phyloP scores from a whole-genome alignment of 1,139 yeast species.

The Hemisphaericaspora xylanilytica region DNA sequence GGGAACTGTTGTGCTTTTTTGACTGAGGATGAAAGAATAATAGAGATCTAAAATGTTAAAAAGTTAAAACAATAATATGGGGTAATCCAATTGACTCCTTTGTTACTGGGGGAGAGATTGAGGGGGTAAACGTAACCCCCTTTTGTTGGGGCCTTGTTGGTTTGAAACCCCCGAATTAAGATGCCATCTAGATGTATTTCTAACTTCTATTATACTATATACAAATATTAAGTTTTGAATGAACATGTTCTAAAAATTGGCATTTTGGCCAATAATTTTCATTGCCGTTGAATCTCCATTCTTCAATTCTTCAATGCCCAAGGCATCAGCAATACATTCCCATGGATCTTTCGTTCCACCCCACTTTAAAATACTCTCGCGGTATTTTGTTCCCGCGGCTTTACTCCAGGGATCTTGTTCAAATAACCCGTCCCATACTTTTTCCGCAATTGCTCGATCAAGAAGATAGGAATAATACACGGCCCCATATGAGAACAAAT shows the following conservation, averaged over 20 bases:
- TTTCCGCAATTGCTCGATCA: constrained; percentile 90
- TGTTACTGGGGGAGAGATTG: too few relatives aligned
- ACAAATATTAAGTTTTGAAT: too few relatives aligned
- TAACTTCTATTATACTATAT: neutral
- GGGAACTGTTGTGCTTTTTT: too few relatives aligned
- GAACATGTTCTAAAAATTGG: constrained; percentile 7
- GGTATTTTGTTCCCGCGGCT: constrained; percentile 72
- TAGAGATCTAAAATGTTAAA: too few relatives aligned
- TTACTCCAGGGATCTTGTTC: constrained; percentile 65
- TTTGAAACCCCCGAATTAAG: neutral
- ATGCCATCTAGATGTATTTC: neutral
- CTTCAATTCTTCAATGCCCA: constrained; percentile 57
- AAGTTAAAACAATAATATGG: too few relatives aligned
- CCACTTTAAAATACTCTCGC: constrained; percentile 74
- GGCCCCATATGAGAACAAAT: constrained; percentile 89
- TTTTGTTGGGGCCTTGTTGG: too few relatives aligned
- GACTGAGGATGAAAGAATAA: too few relatives aligned
- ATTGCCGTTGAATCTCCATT: constrained; percentile 75
- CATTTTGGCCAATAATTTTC: constrained; percentile 50
- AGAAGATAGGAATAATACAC: constrained; percentile 89
- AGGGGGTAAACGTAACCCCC: too few relatives aligned
- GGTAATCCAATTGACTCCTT: too few relatives aligned
- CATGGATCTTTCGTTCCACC: constrained; percentile 94
- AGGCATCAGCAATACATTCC: constrained; percentile 77
- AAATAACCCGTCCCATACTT: constrained; percentile 77